Conservation (phyloP, 1,139 yeast species). For the Pichia sp. region DNA sequence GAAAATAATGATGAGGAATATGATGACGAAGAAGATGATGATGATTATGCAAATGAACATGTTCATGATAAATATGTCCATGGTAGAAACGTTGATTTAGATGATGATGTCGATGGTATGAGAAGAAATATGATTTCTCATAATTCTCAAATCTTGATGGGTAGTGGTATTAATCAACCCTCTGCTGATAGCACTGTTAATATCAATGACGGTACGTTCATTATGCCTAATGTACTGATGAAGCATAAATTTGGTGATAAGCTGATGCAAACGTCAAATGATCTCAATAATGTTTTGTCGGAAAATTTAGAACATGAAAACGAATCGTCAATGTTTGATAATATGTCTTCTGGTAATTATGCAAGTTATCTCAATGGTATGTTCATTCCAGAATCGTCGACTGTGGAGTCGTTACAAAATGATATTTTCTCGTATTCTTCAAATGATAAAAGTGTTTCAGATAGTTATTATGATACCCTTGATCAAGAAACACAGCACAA, state of each 20-base stretch:
- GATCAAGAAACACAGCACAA: slow-evolving; percentile 2
- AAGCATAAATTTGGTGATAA: slow-evolving; percentile 30
- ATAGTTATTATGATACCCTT: slow-evolving; percentile 6
- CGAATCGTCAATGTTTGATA: slow-evolving; percentile 6
- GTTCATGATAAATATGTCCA: too few relatives aligned
- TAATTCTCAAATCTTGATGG: not conserved
- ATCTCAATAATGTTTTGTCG: slow-evolving; percentile 7
- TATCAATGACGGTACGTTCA: slow-evolving; percentile 19
- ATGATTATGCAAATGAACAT: slow-evolving; percentile 6
- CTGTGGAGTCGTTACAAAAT: slow-evolving; percentile 16
- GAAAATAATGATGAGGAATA: slow-evolving; percentile 16
- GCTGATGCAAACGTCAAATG: slow-evolving; percentile 20
- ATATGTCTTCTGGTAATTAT: slow-evolving; percentile 4
- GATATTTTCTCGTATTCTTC: slow-evolving; percentile 6
- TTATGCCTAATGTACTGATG: slow-evolving; percentile 27
- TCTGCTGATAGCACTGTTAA: slow-evolving; percentile 7
- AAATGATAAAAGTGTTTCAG: not conserved
- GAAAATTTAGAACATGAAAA: not conserved
- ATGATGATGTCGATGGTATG: not conserved
- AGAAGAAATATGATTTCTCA: not conserved
- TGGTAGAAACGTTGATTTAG: too few relatives aligned
- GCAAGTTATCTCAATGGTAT: slow-evolving; percentile 9
- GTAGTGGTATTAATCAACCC: not conserved
- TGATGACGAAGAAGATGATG: slow-evolving; percentile 9
- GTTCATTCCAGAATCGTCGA: slow-evolving; percentile 10